A percentile compares a stretch with the other conserved stretches of the same genome.
These are phyloP conservation scores for Ganoderma lucidum DNA, from an alignment of 1,284 basidiomycete genomes.

Conservation along the genomic window DNA sequence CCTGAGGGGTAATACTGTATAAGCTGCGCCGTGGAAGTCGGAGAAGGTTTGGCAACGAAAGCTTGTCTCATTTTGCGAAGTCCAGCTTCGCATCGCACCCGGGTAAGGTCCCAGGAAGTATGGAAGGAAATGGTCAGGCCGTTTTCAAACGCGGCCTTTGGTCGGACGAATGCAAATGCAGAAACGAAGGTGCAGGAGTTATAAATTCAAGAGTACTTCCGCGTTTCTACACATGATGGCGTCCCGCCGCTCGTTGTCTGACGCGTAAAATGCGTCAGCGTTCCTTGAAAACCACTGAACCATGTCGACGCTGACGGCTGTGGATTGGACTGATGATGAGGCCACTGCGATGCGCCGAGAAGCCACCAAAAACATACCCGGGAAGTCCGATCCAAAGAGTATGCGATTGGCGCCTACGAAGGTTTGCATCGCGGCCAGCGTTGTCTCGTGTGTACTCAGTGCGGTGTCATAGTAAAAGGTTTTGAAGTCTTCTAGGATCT, in stretches of 20 bases:
- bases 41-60: neutral
- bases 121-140: neutral
- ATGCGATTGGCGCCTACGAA: slow-evolving; percentile 58
- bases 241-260: slow-evolving; percentile 20
- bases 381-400: slow-evolving; percentile 78
- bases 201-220: slow-evolving; percentile 49
- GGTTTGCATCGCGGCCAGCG: slow-evolving; percentile 54
- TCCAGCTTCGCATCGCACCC: neutral
- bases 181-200: neutral
- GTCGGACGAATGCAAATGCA: neutral
- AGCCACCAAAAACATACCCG: slow-evolving; percentile 51
- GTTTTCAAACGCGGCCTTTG: neutral
- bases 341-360: no score
- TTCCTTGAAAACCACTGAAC: slow-evolving; percentile 65
- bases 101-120: neutral
- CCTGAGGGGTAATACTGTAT: neutral
- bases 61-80: neutral
- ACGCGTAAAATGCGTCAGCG: slow-evolving; percentile 54
- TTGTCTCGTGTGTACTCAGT: slow-evolving; percentile 61
- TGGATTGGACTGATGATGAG: neutral
- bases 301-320: slow-evolving; percentile 65
- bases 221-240: slow-evolving; percentile 50
- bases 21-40: neutral
- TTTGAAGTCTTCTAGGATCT: slow-evolving; percentile 71
- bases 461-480: slow-evolving; percentile 78